Percentiles rank a stretch among this genome's conserved stretches.
These are phyloP conservation scores for Grammothele lineata DNA, from an alignment of 768 basidiomycete species.

Conservation along the genomic window DNA sequence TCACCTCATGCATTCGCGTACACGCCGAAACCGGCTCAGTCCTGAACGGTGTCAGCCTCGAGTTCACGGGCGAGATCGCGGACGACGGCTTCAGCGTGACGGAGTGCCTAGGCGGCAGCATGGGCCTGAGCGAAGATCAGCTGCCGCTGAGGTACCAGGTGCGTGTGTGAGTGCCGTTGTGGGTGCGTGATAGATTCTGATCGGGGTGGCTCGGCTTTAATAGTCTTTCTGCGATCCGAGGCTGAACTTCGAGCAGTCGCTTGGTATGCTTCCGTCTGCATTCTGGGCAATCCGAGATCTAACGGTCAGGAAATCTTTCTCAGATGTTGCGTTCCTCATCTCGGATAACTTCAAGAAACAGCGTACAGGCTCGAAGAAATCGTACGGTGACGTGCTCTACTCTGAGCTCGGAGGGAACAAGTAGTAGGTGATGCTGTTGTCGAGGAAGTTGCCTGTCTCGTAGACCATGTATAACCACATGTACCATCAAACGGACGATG, in stretches of 20 bases:
- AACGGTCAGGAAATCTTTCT: neutral
- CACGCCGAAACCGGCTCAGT: slow-evolving; percentile 72
- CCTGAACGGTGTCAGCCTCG: slow-evolving; percentile 61
- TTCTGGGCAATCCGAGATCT: too few species aligned
- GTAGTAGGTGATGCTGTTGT: too few species aligned
- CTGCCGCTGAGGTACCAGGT: slow-evolving; percentile 90
- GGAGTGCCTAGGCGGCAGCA: slow-evolving; percentile 94
- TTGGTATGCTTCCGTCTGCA: slow-evolving; percentile 47
- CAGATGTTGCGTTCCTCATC: slow-evolving; percentile 83
- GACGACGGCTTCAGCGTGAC: slow-evolving; percentile 94
- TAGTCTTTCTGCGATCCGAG: slow-evolving; percentile 95
- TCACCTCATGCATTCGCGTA: slow-evolving; percentile 76
- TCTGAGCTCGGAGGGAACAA: slow-evolving; percentile 26
- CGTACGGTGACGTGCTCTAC: slow-evolving; percentile 26
- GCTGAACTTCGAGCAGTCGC: slow-evolving; percentile 88
- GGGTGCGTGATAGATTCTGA: neutral
- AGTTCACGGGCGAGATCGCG: slow-evolving; percentile 82
- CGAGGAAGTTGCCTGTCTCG: too few species aligned
- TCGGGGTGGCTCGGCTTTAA: slow-evolving; percentile 23
- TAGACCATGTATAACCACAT: too few species aligned
- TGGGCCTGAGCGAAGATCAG: slow-evolving; percentile 88
- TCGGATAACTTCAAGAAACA: slow-evolving; percentile 77
- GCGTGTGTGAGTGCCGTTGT: slow-evolving; percentile 43
- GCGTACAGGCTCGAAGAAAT: slow-evolving; percentile 28
- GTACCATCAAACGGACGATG: too few species aligned